Conservation (phyloP, 495 filamentous ascomycete genomes). For the Xylaria palmicola region DNA sequence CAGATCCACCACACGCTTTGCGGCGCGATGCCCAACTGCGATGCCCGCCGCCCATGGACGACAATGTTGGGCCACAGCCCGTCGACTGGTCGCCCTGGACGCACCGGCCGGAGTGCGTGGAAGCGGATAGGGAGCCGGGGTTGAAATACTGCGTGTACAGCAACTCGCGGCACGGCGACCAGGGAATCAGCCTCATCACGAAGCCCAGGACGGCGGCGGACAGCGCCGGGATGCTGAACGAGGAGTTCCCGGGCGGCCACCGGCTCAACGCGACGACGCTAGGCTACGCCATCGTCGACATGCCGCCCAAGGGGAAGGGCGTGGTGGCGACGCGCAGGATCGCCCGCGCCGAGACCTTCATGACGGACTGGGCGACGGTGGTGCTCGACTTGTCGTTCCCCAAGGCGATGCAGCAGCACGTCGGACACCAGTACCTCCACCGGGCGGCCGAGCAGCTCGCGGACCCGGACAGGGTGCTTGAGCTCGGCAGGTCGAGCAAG, state of each 20-base stretch:
- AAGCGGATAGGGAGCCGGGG: conserved; percentile 8
- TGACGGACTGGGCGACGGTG: conserved; percentile 39
- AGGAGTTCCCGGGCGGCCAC: conserved; percentile 19
- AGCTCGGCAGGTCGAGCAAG: conserved; percentile 32
- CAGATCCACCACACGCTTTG: conserved; percentile 10
- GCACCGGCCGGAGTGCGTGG: conserved; percentile 32
- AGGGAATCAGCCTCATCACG: conserved; percentile 37
- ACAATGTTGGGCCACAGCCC: conserved; percentile 10
- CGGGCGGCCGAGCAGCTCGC: conserved; percentile 34
- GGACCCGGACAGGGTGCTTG: conserved; percentile 30
- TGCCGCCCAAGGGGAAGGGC: conserved; percentile 41
- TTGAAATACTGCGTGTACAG: conserved; percentile 38
- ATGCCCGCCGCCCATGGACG: conserved; percentile 28
- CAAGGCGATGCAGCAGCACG: conserved; percentile 22
- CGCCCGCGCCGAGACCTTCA: conserved; percentile 30
- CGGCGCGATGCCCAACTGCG: conserved; percentile 18
- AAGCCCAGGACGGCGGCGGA: conserved; percentile 34
- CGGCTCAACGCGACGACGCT: not conserved
- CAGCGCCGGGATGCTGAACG: conserved; percentile 26
- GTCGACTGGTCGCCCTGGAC: conserved; percentile 39
- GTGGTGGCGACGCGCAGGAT: conserved; percentile 36
- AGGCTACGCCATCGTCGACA: conserved; percentile 27
- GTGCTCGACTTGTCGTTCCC: conserved; percentile 37
- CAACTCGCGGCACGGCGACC: conserved; percentile 36
- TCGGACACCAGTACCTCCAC: conserved; percentile 35